These are phyloP conservation scores for Artemisia annua DNA, from an alignment of 129 eudicot species.

Conservation along the genomic window DNA sequence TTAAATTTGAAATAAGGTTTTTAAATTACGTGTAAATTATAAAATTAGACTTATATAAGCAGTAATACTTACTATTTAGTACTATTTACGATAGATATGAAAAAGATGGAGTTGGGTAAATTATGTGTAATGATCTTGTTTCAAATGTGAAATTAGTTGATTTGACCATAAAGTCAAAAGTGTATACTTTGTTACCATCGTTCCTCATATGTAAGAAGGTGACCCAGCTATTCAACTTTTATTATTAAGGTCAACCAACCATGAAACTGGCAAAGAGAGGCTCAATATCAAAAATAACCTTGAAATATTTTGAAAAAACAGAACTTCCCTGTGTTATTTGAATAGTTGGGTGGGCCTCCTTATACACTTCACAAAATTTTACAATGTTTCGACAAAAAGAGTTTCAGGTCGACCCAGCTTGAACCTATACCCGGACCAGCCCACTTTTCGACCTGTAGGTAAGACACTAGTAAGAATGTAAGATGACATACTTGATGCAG, in stretches of 20 bases:
- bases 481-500: constrained; percentile 48
- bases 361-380: too few species aligned
- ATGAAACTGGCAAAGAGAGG: too few species aligned
- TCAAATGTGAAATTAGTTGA: background rate
- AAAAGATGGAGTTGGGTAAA: constrained; percentile 8
- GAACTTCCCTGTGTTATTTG: too few species aligned
- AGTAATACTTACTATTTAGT: too few species aligned
- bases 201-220: too few species aligned
- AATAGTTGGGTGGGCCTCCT: too few species aligned
- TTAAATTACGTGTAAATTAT: background rate
- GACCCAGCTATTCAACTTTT: too few species aligned
- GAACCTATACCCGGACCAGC: background rate
- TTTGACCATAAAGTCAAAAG: background rate
- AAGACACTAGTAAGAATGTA: constrained; percentile 4
- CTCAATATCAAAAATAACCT: too few species aligned
- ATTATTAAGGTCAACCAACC: too few species aligned
- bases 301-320: too few species aligned
- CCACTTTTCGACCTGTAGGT: background rate
- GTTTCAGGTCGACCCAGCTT: background rate
- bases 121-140: background rate
- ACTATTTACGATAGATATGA: too few species aligned
- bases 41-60: background rate
- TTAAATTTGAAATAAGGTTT: background rate
- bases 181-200: background rate
- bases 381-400: too few species aligned